Evolutionary conservation across 164 flowering plant genomes (phyloP).

Genomic region (Brasenia schreberi): DNA sequence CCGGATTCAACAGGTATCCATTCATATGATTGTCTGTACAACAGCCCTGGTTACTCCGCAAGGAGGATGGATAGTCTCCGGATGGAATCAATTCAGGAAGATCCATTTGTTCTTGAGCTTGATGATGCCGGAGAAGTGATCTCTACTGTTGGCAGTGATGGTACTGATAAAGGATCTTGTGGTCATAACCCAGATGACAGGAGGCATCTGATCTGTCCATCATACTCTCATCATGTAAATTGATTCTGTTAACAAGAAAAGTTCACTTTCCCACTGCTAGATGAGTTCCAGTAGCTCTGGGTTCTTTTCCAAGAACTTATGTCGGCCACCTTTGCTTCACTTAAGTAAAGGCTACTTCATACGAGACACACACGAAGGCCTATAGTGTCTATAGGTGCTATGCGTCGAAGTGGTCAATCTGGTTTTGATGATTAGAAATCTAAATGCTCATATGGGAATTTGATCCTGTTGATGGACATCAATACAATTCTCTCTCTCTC

Average conservation of each 20-base stretch:
- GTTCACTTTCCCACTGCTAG: neutral
- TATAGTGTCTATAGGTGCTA: too few relatives aligned
- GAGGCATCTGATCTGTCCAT: neutral
- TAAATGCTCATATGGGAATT: too few relatives aligned
- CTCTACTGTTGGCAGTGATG: neutral
- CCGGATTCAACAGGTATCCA: constrained; percentile 22
- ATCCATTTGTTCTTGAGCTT: constrained; percentile 20
- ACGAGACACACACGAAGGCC: too few relatives aligned
- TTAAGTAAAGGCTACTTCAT: too few relatives aligned
- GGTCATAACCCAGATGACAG: neutral
- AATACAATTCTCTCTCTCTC: too few relatives aligned
- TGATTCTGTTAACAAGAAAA: neutral
- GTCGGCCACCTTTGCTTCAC: too few relatives aligned
- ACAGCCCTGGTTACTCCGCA: constrained; percentile 23
- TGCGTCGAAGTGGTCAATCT: too few relatives aligned
- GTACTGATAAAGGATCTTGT: neutral
- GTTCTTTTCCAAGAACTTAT: too few relatives aligned
- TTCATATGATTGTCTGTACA: constrained; percentile 25
- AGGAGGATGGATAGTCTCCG: constrained; percentile 21
- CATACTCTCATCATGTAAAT: neutral
- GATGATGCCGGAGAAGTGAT: constrained; percentile 4
- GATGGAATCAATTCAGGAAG: constrained; percentile 35
- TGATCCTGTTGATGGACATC: too few relatives aligned
- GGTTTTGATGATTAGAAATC: too few relatives aligned
- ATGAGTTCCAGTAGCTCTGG: neutral